Evolutionary conservation across 371 early-diverging fungal genomes (phyloP), one percentile per base, ranked within the genome.

Genomic region (Dentiscutata heterogama): DNA sequence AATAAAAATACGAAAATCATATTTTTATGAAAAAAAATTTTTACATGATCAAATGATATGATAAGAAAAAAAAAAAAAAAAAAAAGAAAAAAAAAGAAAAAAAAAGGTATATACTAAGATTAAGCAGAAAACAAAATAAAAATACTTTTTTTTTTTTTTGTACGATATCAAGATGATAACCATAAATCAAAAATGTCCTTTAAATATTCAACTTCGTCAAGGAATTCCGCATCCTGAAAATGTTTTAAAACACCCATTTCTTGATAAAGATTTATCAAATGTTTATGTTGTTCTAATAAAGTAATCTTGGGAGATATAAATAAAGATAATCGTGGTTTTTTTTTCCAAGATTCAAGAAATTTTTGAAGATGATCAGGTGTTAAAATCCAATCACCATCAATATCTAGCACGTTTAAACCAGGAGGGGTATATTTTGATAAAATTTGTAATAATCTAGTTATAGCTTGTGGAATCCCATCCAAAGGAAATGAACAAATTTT

Each of bases 251-350:
- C 7, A 2, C 67, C 67, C 2, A 20, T 3, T 6, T 65, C 7
- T 65, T 5, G 67, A 65, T 65, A 65, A 2, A 18, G 2, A 31
- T 65, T 29, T 31, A 65, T 65, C 20, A 65, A 31, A 50, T 13
- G 13, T 50, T 13, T 50, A 50, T 50, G 50, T 4, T 35, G 6
- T 5, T 65, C 67, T 18, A 35, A 35, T 20, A 31, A 25, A 18
- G 67, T 18, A 13, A 35, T 65, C 20, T 31, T 65, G 3, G 11
- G 35, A 14, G 67, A 31, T 18, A 65, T 65, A 6, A 31, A 65
- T 31, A 65, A 65, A 20, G 67, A 65, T 65, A 65, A 65, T 50
- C 50, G 50, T 31, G 67, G 67, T 31, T 65, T 65, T 65, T 35
- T 65, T 31, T 20, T 35, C 67, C 67, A 65, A 2, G 10, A 18